Evolutionary conservation across 2,329 filamentous ascomycete genomes (phyloP).

Genomic region (Alternaria arborescens): DNA sequence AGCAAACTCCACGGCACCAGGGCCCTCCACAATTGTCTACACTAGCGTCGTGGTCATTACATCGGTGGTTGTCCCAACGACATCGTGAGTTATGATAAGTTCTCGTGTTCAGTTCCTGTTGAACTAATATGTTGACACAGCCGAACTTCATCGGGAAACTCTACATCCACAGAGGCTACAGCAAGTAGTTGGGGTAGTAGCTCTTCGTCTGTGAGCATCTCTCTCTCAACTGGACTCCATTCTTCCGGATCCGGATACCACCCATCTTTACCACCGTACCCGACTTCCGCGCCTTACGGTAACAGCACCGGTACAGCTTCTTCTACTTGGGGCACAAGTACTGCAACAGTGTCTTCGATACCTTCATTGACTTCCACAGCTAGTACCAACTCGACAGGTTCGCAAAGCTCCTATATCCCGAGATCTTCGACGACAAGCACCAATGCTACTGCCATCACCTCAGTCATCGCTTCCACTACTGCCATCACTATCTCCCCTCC

Average conservation of each 20-base stretch:
- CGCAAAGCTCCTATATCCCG: neutral
- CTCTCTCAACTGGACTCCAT: slow-evolving; percentile 16
- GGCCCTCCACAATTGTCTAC: slow-evolving; percentile 7
- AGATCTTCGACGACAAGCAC: neutral
- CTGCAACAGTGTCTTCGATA: slow-evolving; percentile 3
- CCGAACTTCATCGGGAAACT: neutral
- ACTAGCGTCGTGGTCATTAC: slow-evolving; percentile 20
- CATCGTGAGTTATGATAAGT: slow-evolving; percentile 18
- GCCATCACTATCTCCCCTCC: slow-evolving; percentile 3
- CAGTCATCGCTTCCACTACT: slow-evolving; percentile 2
- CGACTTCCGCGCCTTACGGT: slow-evolving; percentile 19
- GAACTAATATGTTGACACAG: slow-evolving; percentile 16
- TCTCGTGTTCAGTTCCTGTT: slow-evolving; percentile 3
- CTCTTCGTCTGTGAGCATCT: slow-evolving; percentile 13
- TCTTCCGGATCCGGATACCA: slow-evolving; percentile 17
- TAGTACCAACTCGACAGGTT: neutral
- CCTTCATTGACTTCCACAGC: slow-evolving; percentile 2
- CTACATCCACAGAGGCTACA: slow-evolving; percentile 30
- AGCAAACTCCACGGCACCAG: neutral
- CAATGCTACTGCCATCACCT: slow-evolving; percentile 8
- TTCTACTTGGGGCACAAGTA: slow-evolving; percentile 15
- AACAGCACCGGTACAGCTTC: slow-evolving; percentile 15
- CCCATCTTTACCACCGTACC: slow-evolving; percentile 1
- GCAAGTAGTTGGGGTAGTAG: slow-evolving; percentile 27
- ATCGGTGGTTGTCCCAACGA: slow-evolving; percentile 8